Evolutionary conservation across 202 grass and related monocot species (phyloP), one percentile per base, ranked within the genome.

Genomic region (Schoenoplectus tabernaemontani): DNA sequence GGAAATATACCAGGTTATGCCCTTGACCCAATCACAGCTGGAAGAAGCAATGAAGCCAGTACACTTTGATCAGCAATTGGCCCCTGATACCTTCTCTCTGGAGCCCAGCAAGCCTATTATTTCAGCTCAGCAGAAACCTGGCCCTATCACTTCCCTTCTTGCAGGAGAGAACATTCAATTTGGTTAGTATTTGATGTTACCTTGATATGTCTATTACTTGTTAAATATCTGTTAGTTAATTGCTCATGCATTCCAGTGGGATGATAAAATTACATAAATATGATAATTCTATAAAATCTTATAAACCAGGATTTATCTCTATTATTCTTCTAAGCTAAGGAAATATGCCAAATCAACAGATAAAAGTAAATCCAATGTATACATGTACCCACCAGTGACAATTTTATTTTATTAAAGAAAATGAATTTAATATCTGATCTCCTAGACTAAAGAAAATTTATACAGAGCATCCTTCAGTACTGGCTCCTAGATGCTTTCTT

Each of bases 11-110:
- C 82, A 98, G 96, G 96, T 92, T 77, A 92, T 98, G 85, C 79
- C 91, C 57, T 88, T 98, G 84, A 98, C 96, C 44, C 96, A 98
- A 84, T 90, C 86, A 90, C 91, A 98, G 85, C 96, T 98, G 74
- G 96, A 95, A 30, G 91, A 98, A 92, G 96, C 96, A 80, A 98
- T 98, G 96, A 86, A 81, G 56, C 86, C 91, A 79, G 86, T 78
- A 84, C 88, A 90, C 42, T 90, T 92, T 89, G 91, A 90, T 80
- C 85, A 83, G 42, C 84, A 88, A 80, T 80, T 82, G 67, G 60
- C 79, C 66, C 76, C 87, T 28, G 57, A 54, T 12, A 10, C 48
- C 51, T 89, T 91, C 82, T 86, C 82, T 82, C 84, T 90, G 78
- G 91, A 94, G 60, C 68, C 87, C 66, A 89, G 67, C 72, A 90